These are phyloP conservation scores for Sherardia arvensis DNA, from an alignment of 257 asterid genomes.

Conservation along the genomic window DNA sequence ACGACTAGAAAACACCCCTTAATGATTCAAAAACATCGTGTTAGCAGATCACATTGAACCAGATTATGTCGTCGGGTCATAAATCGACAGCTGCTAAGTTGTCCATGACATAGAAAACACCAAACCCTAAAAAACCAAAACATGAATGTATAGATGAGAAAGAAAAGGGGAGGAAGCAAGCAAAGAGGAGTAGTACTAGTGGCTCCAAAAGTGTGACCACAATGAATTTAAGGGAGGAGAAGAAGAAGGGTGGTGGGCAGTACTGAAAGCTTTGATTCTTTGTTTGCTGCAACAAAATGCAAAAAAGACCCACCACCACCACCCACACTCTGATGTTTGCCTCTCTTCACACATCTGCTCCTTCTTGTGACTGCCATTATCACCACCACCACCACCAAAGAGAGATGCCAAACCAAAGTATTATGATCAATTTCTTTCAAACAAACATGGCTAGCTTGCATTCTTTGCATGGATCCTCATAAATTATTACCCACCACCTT, in stretches of 20 bases:
- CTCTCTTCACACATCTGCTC: slow-evolving; percentile 12
- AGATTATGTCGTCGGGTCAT: too few relatives aligned
- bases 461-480: slow-evolving; percentile 12
- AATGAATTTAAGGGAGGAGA: slow-evolving; percentile 18
- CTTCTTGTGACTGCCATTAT: slow-evolving; percentile 23
- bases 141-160: not conserved
- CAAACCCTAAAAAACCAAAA: not conserved
- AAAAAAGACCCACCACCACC: slow-evolving; percentile 14
- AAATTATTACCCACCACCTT: slow-evolving; percentile 17
- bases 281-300: slow-evolving; percentile 9
- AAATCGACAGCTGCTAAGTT: not conserved
- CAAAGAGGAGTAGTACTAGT: not conserved
- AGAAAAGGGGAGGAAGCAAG: not conserved
- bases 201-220: slow-evolving; percentile 23
- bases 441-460: not conserved
- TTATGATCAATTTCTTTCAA: too few relatives aligned
- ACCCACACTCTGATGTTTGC: slow-evolving; percentile 21
- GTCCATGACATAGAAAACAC: not conserved
- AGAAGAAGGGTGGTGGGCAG: slow-evolving; percentile 3
- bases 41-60: too few relatives aligned
- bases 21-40: too few relatives aligned
- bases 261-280: slow-evolving; percentile 20
- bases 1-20: too few relatives aligned
- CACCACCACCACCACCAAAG: not conserved
- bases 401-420: slow-evolving; percentile 14